These are phyloP conservation scores for Lactarius psammicola DNA, from an alignment of 768 basidiomycete genomes.

Conservation along the genomic window DNA sequence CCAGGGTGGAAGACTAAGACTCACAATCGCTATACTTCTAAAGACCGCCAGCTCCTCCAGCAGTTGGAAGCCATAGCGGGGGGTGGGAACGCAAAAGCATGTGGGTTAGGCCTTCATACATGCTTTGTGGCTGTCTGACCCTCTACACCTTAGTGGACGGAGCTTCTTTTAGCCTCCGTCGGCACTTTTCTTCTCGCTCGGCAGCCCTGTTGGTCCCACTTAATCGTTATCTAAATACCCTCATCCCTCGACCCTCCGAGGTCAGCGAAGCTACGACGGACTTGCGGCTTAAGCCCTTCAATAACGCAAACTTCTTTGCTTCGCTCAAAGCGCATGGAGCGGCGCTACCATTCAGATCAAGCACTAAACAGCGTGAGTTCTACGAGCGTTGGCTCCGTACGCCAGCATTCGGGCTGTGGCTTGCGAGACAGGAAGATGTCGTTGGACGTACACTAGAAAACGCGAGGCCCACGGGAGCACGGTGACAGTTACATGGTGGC, in stretches of 20 bases:
- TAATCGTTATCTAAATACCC: slow-evolving; percentile 84
- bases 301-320: slow-evolving; percentile 61
- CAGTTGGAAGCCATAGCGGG: slow-evolving; percentile 60
- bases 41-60: slow-evolving; percentile 74
- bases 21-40: slow-evolving; percentile 81
- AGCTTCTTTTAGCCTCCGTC: slow-evolving; percentile 63
- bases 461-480: slow-evolving; percentile 1
- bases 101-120: slow-evolving; percentile 43
- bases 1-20: slow-evolving; percentile 78
- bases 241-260: slow-evolving; percentile 72
- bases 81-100: slow-evolving; percentile 45
- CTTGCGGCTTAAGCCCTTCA: slow-evolving; percentile 66
- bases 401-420: slow-evolving; percentile 77
- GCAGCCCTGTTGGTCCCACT: slow-evolving; percentile 85
- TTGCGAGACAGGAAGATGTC: slow-evolving; percentile 71
- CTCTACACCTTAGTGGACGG: slow-evolving; percentile 47
- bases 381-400: slow-evolving; percentile 76
- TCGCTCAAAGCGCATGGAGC: slow-evolving; percentile 70
- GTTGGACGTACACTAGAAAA: slow-evolving; percentile 53
- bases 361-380: slow-evolving; percentile 63
- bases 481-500: not conserved
- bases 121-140: slow-evolving; percentile 12
- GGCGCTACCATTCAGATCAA: slow-evolving; percentile 71
- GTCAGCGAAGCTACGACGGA: slow-evolving; percentile 35
- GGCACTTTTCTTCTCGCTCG: slow-evolving; percentile 83